Conservation (phyloP, 2,329 filamentous ascomycete species). For the Fusarium algeriense region DNA sequence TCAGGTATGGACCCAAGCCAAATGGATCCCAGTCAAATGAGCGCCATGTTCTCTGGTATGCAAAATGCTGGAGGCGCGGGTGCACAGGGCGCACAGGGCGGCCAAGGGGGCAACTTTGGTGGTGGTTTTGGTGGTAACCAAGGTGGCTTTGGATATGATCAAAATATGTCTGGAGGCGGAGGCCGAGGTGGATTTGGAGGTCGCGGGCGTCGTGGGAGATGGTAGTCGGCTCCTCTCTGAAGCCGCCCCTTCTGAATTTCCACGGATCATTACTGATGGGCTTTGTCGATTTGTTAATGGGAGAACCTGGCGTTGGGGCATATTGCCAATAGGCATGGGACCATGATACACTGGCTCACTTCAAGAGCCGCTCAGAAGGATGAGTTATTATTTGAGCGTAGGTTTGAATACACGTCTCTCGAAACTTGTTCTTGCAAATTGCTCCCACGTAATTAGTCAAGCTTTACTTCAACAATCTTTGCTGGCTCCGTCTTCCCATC, state of each 20-base stretch:
- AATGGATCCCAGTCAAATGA: constrained; percentile 71
- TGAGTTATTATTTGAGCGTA: constrained; percentile 9
- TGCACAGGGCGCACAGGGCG: constrained; percentile 58
- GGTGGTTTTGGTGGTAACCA: constrained; percentile 67
- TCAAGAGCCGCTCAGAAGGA: constrained; percentile 17
- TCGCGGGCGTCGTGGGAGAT: constrained; percentile 45
- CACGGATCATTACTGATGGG: constrained; percentile 7
- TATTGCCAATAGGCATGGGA: constrained; percentile 39
- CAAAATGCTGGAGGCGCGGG: constrained; percentile 60
- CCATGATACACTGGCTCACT: constrained; percentile 38
- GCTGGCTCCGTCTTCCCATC: constrained; percentile 40
- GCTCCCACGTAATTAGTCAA: constrained; percentile 1
- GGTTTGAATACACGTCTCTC: constrained; percentile 14
- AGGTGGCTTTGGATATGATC: constrained; percentile 64
- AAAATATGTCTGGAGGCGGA: constrained; percentile 58
- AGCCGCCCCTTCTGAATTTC: background rate
- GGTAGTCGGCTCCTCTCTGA: constrained; percentile 16
- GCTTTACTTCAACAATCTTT: constrained; percentile 32
- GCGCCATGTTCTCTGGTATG: constrained; percentile 71
- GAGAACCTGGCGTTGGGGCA: constrained; percentile 47
- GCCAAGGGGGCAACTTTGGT: constrained; percentile 65
- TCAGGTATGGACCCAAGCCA: constrained; percentile 74
- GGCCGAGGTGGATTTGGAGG: constrained; percentile 52
- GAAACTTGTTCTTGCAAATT: background rate
- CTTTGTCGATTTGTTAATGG: constrained; percentile 41